Base-by-base conservation (phyloP, 2,329 filamentous ascomycete genomes). In the Microdochium trichocladiopsis region DNA sequence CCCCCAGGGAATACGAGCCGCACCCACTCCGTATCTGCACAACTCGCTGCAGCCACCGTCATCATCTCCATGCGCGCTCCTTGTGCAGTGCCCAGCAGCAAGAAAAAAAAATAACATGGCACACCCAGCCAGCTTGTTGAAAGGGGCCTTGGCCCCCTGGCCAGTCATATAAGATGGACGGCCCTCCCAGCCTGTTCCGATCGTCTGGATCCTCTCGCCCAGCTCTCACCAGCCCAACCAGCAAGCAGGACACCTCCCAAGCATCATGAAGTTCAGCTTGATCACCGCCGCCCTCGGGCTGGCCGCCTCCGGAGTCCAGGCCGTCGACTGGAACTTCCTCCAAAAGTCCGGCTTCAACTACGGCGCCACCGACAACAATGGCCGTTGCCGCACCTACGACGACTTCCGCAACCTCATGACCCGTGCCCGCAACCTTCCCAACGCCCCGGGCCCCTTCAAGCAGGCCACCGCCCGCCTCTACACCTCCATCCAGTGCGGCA, bases 401-500 rank as follows among this genome's bases (percentile, higher is more conserved):
- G 71, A 74, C 56, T 77, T 72, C 60, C 61, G 69, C 57, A 58
- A 58, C 31, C 66, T 75, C 52, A 77, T 78, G 66, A 63, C 68
- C 50, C 69, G 70, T 36, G 74, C 73, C 33, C 71, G 71, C 60
- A 66, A 63, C 51, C 65, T 76, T 2, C 62, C 66, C 1, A 68
- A 69, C 25, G 55, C 63, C 9, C 55, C 61, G 9, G 65, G 68
- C 51, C 41, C n/a, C n/a, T 45, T 45, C 41, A 3, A 18, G 3
- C 77, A 76, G 65, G 71, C 69, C 49, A 73, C 72, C 52, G 75
- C 72, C 50, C 71, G 75, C 52, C 65, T 78, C 25, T 77, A 65
- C 53, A 67, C 63, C 2, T 64, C 62, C 12, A 59, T 67, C 54
- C 61, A 65, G 52, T 65, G 63, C 54, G 67, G 65, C 21, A 63